phyloP scores from a whole-genome alignment of 371 early-diverging fungal species.

The Apophysomyces ossiformis region DNA sequence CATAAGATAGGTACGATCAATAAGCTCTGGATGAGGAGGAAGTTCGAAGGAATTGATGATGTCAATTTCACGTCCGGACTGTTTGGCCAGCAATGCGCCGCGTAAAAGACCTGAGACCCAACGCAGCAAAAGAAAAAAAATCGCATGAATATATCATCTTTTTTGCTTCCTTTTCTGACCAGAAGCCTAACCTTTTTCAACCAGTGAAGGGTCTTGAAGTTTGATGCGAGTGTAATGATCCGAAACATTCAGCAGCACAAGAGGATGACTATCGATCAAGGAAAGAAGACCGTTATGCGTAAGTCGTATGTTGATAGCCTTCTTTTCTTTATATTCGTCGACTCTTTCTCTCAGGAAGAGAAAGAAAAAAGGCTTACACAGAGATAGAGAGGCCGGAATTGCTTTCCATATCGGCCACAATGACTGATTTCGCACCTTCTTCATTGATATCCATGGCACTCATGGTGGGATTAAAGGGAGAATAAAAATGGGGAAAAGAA shows the following conservation, averaged over 20 bases:
- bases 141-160: slow-evolving; percentile 8
- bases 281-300: no score
- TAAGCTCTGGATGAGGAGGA: slow-evolving; percentile 53
- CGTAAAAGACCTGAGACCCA: slow-evolving; percentile 51
- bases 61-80: slow-evolving; percentile 82
- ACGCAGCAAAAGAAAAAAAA: no score
- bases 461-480: slow-evolving; percentile 17
- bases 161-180: slow-evolving; percentile 12
- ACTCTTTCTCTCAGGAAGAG: not conserved
- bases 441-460: slow-evolving; percentile 53
- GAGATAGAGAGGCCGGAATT: slow-evolving; percentile 52
- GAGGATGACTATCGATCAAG: slow-evolving; percentile 69
- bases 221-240: slow-evolving; percentile 83
- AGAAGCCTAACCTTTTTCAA: slow-evolving; percentile 37
- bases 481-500: not conserved
- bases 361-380: slow-evolving; percentile 36
- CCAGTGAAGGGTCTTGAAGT: slow-evolving; percentile 57
- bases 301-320: no score
- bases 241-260: slow-evolving; percentile 84
- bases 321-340: no score
- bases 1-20: slow-evolving; percentile 66
- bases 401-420: slow-evolving; percentile 38
- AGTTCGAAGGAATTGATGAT: slow-evolving; percentile 86
- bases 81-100: slow-evolving; percentile 85
- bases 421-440: slow-evolving; percentile 26